Conservation (phyloP, 345 rosid genomes). For the Theobroma cacao region DNA sequence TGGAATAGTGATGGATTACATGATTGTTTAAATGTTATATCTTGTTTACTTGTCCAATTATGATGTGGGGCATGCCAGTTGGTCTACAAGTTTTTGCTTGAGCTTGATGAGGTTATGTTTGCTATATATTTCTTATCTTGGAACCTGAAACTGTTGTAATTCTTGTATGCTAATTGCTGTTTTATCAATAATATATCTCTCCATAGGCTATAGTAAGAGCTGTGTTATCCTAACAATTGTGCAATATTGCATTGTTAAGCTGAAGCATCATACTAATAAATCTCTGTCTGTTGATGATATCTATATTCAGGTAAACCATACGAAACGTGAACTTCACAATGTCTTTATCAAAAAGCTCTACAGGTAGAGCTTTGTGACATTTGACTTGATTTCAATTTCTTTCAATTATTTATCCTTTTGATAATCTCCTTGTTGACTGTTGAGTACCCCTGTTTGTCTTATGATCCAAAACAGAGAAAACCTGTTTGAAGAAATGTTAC, state of each 20-base stretch:
- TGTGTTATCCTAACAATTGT: not conserved
- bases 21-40: not conserved
- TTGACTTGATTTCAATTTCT: not conserved
- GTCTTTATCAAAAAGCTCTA: conserved; percentile 92
- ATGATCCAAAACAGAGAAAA: conserved; percentile 63
- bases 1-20: not conserved
- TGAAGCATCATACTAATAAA: not conserved
- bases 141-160: not conserved
- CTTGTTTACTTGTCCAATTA: not conserved
- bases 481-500: conserved; percentile 97
- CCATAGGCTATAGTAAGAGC: not conserved
- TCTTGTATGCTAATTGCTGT: not conserved
- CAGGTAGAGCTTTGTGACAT: conserved; percentile 43
- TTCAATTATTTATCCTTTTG: not conserved
- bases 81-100: not conserved
- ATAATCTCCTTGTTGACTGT: not conserved
- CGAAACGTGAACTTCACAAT: conserved; percentile 95
- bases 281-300: conserved; percentile 13
- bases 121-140: not conserved
- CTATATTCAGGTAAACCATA: conserved; percentile 75
- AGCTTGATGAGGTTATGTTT: not conserved
- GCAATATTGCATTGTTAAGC: conserved; percentile 1
- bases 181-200: too few species aligned
- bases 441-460: conserved; percentile 5
- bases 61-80: not conserved